These are phyloP conservation scores for Wallacemonas sp. DNA, from an alignment of 208 protist species.

Conservation along the genomic window DNA sequence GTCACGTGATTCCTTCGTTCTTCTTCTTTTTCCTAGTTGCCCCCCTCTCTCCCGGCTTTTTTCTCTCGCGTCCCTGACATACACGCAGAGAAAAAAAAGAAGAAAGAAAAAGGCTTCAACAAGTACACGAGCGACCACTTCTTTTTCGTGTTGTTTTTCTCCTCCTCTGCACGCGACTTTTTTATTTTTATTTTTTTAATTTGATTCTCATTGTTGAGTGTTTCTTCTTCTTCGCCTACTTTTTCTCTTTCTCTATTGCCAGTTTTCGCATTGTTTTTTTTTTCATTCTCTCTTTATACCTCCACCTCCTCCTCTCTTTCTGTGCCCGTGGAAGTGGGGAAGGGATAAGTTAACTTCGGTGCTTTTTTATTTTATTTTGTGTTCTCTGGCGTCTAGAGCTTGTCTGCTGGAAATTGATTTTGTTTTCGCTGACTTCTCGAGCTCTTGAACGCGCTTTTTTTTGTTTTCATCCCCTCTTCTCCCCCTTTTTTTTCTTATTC, in stretches of 20 bases:
- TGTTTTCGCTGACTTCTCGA: background rate
- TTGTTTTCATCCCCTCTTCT: background rate
- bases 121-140: background rate
- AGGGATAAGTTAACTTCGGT: no score
- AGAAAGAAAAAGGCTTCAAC: conserved; percentile 7
- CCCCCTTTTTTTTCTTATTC: background rate
- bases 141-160: conserved; percentile 10
- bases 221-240: conserved; percentile 1
- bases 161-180: background rate
- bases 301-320: no score
- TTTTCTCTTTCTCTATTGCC: background rate
- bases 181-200: conserved; percentile 2
- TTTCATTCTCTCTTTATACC: conserved; percentile 1
- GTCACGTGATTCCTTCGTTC: conserved; percentile 1
- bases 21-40: no score
- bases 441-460: background rate
- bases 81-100: background rate
- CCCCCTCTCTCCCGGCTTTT: no score
- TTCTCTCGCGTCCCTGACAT: conserved; percentile 7
- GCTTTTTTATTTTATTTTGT: conserved; percentile 6
- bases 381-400: background rate
- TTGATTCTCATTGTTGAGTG: background rate
- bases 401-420: no score
- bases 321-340: no score
- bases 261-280: background rate